Base-by-base conservation (phyloP, 2,329 filamentous ascomycete genomes). In the Aphanoascus verrucosus region DNA sequence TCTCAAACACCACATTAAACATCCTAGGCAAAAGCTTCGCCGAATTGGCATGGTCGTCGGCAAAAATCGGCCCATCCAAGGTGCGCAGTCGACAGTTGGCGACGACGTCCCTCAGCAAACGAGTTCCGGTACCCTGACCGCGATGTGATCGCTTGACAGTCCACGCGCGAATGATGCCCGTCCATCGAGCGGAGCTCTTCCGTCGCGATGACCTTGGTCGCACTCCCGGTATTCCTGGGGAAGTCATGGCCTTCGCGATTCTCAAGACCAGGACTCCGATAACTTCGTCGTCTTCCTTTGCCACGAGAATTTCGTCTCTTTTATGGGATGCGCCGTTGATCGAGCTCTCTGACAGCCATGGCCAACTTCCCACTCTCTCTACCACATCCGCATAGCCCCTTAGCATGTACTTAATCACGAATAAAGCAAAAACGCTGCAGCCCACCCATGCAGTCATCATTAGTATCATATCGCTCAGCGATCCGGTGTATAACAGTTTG, bases 41-140 rank as follows among this genome's bases (percentile, higher is more conserved):
- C 58, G 82, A 81, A 77, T 91, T 88, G 43, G 86, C 88, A 73
- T 94, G 88, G 59, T 86, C 81, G 50, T 76, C 72, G 5, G 85
- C 86, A 66, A 94, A 94, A 55, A 81, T 76, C 1, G 79, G 80
- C 34, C 81, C 82, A 55, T 79, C 79, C 41, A 86, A 86, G 55
- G 84, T 84, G 63, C 78, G 79, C 67, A 83, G 81, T 60, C 79
- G 78, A 56, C 85, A 84, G 52, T 84, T 67, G 54, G 76, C 76
- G 1, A 90, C 82, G 1, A 85, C 87, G 60, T 86, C 84, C 60
- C 84, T 79, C 46, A 95, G 73, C 62, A 95, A 69, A 32, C 82
- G 83, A 40, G 73, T 76, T 2, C 88, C 89, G 20, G 94, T 74
- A 0, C 88, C 88, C 57, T 81, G 80, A 32, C 79, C 75, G 23